Conservation (phyloP, 345 rosid genomes). For the Acer saccharum region DNA sequence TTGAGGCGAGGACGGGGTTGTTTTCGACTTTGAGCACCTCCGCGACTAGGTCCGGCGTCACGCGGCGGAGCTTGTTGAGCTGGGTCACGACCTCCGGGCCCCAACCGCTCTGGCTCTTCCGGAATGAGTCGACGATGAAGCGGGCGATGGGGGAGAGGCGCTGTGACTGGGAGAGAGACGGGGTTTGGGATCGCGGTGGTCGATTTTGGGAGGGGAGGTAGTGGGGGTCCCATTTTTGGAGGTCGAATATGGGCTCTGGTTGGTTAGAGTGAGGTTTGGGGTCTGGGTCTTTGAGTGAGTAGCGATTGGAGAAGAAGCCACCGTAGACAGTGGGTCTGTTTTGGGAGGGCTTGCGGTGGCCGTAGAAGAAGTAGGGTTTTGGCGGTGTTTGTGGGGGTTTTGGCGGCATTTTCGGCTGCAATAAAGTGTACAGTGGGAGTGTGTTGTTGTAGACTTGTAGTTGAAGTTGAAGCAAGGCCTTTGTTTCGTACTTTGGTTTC, state of each 20-base stretch:
- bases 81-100: constrained; percentile 64
- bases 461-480: neutral
- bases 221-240: constrained; percentile 81
- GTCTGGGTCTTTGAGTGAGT: constrained; percentile 27
- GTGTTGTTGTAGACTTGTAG: neutral
- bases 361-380: constrained; percentile 76
- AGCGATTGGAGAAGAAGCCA: constrained; percentile 82
- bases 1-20: constrained; percentile 62
- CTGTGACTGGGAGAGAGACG: constrained; percentile 39
- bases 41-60: constrained; percentile 73
- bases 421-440: neutral
- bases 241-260: constrained; percentile 51
- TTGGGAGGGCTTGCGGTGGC: constrained; percentile 85
- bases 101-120: constrained; percentile 61
- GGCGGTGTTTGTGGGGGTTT: constrained; percentile 19
- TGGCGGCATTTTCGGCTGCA: constrained; percentile 31
- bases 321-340: constrained; percentile 79
- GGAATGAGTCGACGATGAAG: constrained; percentile 76
- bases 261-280: constrained; percentile 18
- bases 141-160: constrained; percentile 84
- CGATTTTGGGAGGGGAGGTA: constrained; percentile 21
- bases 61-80: constrained; percentile 85
- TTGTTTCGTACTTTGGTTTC: too few relatives aligned
- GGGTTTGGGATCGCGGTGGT: constrained; percentile 25
- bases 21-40: constrained; percentile 73